Base-by-base conservation (phyloP, 2,329 filamentous ascomycete species). In the Phyllosticta ampelicida region DNA sequence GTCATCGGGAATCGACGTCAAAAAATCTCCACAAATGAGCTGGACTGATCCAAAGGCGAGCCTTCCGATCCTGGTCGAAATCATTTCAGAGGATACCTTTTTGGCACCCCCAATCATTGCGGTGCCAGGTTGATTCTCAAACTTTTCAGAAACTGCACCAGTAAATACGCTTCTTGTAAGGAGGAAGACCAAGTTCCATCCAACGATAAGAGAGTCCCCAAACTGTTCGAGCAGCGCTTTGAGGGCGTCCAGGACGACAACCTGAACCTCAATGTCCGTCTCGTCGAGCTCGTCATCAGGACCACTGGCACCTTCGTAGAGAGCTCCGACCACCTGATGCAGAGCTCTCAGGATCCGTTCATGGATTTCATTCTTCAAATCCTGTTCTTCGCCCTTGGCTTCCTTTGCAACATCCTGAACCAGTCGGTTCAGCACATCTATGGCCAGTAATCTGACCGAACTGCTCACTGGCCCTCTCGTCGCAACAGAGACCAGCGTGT, bases 1-100 rank as follows among this genome's bases (percentile, higher is more conserved):
- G 82, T 84, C 51, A 83, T 87, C 59, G 85, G 79, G 75, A n/a
- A 78, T 69, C 6, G 87, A 84, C 13, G 85, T 80, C 30, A 99
- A 74, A 66, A 99, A 99, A 71, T 99, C 94, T 0, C 94, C 96
- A 70, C 91, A 95, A 51, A 99, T 87, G 2, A 99, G 82, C 69
- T 97, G 90, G 11, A 95, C 77, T 1, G 91, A 95, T 62, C 84
- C 87, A 70, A 99, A 99, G 0, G 92, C 88, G 16, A 89, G 86
- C 61, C 90, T 83, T 55, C 96, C 87, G 20, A 97, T 80, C 63
- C 86, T 86, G 51, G 84, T 79, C 11, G 90, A 92, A 6, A 77
- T 55, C 53, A 59, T 55, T 28, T 55, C 53, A 6, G 57, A 55
- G n/a, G 36, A n/a, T 9, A 19, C 13, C 23, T 23, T 21, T 13